Evolutionary conservation across 768 basidiomycete genomes (phyloP).

Genomic region (Auriscalpium microsporum): DNA sequence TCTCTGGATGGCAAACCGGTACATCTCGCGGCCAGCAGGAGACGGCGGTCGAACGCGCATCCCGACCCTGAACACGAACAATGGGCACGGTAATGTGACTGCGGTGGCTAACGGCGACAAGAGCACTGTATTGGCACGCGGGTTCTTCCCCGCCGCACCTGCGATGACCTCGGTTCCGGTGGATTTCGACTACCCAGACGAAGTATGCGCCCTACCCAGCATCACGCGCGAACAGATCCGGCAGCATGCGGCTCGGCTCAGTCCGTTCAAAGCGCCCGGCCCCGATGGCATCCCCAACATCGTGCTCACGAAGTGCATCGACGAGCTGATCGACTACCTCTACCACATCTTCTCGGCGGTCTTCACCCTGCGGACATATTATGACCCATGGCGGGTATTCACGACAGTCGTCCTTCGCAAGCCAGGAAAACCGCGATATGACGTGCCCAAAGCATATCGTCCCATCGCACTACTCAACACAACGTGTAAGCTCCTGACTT

Average conservation of each 20-base stretch:
- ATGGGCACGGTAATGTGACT: neutral
- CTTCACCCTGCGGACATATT: neutral
- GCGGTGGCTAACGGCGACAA: neutral
- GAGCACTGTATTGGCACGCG: constrained; percentile 9
- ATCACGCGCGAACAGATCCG: constrained; percentile 23
- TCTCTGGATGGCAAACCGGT: constrained; percentile 16
- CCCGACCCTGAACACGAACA: constrained; percentile 7
- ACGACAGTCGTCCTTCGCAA: constrained; percentile 12
- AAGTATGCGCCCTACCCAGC: constrained; percentile 11
- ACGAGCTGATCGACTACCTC: constrained; percentile 20
- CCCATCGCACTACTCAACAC: constrained; percentile 16
- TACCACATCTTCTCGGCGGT: constrained; percentile 15
- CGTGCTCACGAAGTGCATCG: constrained; percentile 22
- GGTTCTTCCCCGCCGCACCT: constrained; percentile 23
- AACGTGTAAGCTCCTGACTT: constrained; percentile 9
- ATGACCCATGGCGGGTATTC: constrained; percentile 3
- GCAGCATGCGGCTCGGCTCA: constrained; percentile 19
- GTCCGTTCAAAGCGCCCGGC: constrained; percentile 28
- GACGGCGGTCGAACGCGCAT: constrained; percentile 14
- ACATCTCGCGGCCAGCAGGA: neutral
- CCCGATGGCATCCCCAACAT: constrained; percentile 25
- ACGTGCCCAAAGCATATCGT: constrained; percentile 11
- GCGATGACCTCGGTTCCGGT: neutral
- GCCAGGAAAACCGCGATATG: constrained; percentile 15
- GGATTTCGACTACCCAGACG: constrained; percentile 20